Conservation (phyloP, 371 early-diverging fungal species). For the Neoconidiobolus thromboides region DNA sequence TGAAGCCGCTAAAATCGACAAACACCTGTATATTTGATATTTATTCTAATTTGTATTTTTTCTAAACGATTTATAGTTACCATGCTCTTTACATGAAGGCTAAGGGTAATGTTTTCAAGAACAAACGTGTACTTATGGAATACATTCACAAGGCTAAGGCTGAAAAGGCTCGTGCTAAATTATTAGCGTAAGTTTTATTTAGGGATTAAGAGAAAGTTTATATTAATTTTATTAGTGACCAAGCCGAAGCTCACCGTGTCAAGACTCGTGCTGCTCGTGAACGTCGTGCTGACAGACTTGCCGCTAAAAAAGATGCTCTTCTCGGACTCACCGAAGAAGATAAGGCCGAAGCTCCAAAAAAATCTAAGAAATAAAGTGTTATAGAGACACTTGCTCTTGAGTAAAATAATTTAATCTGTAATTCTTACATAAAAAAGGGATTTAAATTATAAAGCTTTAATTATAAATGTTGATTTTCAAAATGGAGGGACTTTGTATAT, state of each 20-base stretch:
- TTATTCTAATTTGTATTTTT: neutral
- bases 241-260: constrained; percentile 95
- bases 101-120: constrained; percentile 99
- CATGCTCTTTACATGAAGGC: constrained; percentile 94
- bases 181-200: constrained; percentile 36
- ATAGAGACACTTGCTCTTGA: no score
- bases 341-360: neutral
- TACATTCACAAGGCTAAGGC: constrained; percentile 99
- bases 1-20: constrained; percentile 94
- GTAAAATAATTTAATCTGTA: no score
- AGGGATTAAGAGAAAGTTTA: neutral
- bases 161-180: constrained; percentile 90
- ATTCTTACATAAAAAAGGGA: no score
- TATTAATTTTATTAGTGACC: constrained; percentile 36
- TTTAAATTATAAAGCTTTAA: no score
- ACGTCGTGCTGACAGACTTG: constrained; percentile 70
- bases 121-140: constrained; percentile 99
- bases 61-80: constrained; percentile 29
- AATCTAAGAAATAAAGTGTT: no score
- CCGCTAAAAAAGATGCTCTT: constrained; percentile 72
- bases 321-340: constrained; percentile 17
- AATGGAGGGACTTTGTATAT: no score
- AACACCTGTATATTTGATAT: constrained; percentile 50
- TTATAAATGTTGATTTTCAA: no score
- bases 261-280: constrained; percentile 93